A percentile compares a stretch with the other conserved stretches of the same genome.
Evolutionary conservation across 2,329 filamentous ascomycete genomes (phyloP).

Genomic region (Purpureocillium lavendulum): DNA sequence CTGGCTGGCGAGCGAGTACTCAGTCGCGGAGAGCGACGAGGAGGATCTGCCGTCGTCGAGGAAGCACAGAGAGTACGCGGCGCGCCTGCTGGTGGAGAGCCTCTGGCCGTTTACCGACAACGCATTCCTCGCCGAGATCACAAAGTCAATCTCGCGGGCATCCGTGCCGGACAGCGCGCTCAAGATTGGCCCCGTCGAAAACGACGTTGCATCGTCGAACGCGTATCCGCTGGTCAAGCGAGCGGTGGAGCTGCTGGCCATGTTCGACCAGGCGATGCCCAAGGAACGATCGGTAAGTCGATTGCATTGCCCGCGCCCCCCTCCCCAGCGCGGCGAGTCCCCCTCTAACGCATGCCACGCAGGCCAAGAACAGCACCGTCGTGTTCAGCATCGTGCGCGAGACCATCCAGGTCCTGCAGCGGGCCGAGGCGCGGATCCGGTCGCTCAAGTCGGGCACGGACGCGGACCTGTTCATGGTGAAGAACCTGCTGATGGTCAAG

Average conservation of each 20-base stretch:
- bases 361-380: slow-evolving; percentile 42
- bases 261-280: slow-evolving; percentile 58
- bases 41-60: slow-evolving; percentile 44
- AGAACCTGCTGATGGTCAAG: slow-evolving; percentile 89
- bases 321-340: no score
- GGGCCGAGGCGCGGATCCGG: slow-evolving; percentile 64
- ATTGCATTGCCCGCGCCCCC: no score
- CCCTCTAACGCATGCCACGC: slow-evolving; percentile 9
- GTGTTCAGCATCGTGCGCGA: slow-evolving; percentile 74
- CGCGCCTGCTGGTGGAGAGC: slow-evolving; percentile 45
- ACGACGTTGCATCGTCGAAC: slow-evolving; percentile 44
- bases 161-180: slow-evolving; percentile 37
- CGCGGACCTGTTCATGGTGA: slow-evolving; percentile 84
- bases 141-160: slow-evolving; percentile 44
- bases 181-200: slow-evolving; percentile 40
- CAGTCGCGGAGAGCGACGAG: slow-evolving; percentile 47
- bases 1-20: slow-evolving; percentile 51
- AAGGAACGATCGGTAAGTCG: slow-evolving; percentile 53
- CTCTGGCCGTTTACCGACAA: slow-evolving; percentile 49
- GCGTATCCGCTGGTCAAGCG: slow-evolving; percentile 50
- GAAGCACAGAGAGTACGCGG: slow-evolving; percentile 48
- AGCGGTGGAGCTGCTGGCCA: slow-evolving; percentile 48
- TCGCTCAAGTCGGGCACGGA: slow-evolving; percentile 55
- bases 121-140: slow-evolving; percentile 46
- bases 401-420: slow-evolving; percentile 74